Evolutionary conservation across 2,329 filamentous ascomycete species (phyloP).

Genomic region (Chaetomium strumarium): DNA sequence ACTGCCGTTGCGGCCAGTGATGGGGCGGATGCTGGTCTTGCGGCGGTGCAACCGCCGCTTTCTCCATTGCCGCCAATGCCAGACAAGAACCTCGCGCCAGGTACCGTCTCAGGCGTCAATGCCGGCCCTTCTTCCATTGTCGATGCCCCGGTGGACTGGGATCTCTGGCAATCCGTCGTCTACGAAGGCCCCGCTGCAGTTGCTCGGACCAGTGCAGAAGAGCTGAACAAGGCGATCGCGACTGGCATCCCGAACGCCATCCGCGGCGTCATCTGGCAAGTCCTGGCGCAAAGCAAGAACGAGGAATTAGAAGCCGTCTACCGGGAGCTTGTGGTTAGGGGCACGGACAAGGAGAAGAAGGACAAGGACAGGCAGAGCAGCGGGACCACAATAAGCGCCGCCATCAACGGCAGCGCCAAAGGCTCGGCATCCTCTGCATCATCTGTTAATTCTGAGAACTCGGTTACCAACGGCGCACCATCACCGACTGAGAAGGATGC

Average conservation of each 20-base stretch:
- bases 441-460: constrained; percentile 74
- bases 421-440: constrained; percentile 76
- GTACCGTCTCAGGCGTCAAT: constrained; percentile 76
- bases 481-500: constrained; percentile 54
- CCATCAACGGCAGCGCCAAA: constrained; percentile 53
- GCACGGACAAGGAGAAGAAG: constrained; percentile 74
- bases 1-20: constrained; percentile 31
- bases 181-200: constrained; percentile 90
- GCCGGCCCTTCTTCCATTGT: constrained; percentile 65
- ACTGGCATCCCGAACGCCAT: constrained; percentile 92
- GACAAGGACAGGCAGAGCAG: constrained; percentile 27
- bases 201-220: constrained; percentile 78
- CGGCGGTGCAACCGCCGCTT: constrained; percentile 28
- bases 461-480: constrained; percentile 54
- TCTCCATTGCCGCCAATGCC: constrained; percentile 57
- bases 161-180: constrained; percentile 93
- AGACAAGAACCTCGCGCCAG: constrained; percentile 69
- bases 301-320: constrained; percentile 86
- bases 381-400: constrained; percentile 39
- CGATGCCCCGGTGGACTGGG: constrained; percentile 89
- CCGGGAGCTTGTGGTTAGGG: constrained; percentile 69
- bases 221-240: constrained; percentile 84
- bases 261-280: constrained; percentile 97
- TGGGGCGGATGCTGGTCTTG: constrained; percentile 25
- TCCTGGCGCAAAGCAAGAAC: constrained; percentile 90